These are phyloP conservation scores for Sanghuangporus sanghuang DNA, from an alignment of 1,284 basidiomycete genomes.

Conservation along the genomic window DNA sequence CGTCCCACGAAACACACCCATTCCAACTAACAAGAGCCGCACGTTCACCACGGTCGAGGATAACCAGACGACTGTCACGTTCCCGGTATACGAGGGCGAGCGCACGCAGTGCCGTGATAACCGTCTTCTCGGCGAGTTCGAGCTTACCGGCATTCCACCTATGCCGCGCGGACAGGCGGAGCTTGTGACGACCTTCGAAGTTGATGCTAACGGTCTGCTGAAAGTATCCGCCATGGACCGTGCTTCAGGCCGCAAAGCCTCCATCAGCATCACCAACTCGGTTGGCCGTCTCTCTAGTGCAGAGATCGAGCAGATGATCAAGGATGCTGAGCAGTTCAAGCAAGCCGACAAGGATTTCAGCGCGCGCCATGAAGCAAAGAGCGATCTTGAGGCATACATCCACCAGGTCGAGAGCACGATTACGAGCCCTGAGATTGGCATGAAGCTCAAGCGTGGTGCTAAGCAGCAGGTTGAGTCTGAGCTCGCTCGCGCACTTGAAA, in stretches of 20 bases:
- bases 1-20: slow-evolving; percentile 95
- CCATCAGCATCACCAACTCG: slow-evolving; percentile 95
- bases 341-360: slow-evolving; percentile 96
- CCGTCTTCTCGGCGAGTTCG: slow-evolving; percentile 94
- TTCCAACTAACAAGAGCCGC: slow-evolving; percentile 95
- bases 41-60: slow-evolving; percentile 98
- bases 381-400: slow-evolving; percentile 93
- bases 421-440: slow-evolving; percentile 89
- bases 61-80: slow-evolving; percentile 96
- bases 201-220: slow-evolving; percentile 94
- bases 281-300: slow-evolving; percentile 91
- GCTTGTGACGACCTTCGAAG: slow-evolving; percentile 94
- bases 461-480: slow-evolving; percentile 91
- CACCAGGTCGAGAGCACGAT: slow-evolving; percentile 93
- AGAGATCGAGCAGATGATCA: slow-evolving; percentile 98
- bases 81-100: slow-evolving; percentile 98
- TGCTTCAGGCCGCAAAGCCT: slow-evolving; percentile 93
- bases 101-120: slow-evolving; percentile 97
- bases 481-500: slow-evolving; percentile 94
- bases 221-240: slow-evolving; percentile 95
- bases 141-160: slow-evolving; percentile 94
- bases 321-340: slow-evolving; percentile 95
- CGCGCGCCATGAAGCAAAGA: slow-evolving; percentile 93
- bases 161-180: slow-evolving; percentile 97
- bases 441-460: slow-evolving; percentile 96